These are phyloP conservation scores for Panicum virgatum DNA, from an alignment of 202 grass and related monocot species.

Conservation along the genomic window DNA sequence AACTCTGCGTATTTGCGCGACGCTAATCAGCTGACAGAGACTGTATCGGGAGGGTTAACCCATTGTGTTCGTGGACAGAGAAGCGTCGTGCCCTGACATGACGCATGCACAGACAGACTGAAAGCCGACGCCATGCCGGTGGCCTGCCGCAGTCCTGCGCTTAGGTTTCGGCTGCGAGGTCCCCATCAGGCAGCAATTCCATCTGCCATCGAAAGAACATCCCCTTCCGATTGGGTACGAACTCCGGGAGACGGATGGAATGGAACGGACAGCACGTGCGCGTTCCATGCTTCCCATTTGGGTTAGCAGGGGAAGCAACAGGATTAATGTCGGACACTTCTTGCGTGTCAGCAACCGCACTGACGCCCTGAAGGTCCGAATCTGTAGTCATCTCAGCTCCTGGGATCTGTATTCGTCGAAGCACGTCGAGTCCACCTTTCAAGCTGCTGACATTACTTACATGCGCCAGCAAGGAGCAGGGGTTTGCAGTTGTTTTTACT, in stretches of 20 bases:
- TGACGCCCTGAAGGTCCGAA: slow-evolving; percentile 17
- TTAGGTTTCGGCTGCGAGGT: slow-evolving; percentile 50
- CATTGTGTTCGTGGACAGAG: slow-evolving; percentile 42
- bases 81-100: slow-evolving; percentile 38
- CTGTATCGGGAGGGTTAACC: slow-evolving; percentile 28
- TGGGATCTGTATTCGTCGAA: too few relatives aligned
- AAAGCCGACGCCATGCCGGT: slow-evolving; percentile 63
- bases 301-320: slow-evolving; percentile 32
- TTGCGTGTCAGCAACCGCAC: slow-evolving; percentile 54
- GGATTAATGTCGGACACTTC: slow-evolving; percentile 32
- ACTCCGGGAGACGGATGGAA: slow-evolving; percentile 13
- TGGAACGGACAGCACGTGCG: slow-evolving; percentile 30
- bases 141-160: slow-evolving; percentile 43
- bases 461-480: background rate
- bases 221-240: slow-evolving; percentile 31
- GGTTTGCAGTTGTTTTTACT: slow-evolving; percentile 11
- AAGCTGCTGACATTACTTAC: slow-evolving; percentile 21
- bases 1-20: slow-evolving; percentile 28
- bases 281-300: slow-evolving; percentile 11
- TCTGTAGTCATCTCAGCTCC: slow-evolving; percentile 11
- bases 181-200: slow-evolving; percentile 33
- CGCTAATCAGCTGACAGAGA: slow-evolving; percentile 30
- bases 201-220: slow-evolving; percentile 47
- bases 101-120: slow-evolving; percentile 60
- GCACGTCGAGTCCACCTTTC: too few relatives aligned